Base-by-base conservation (phyloP, 768 basidiomycete species). In the Podaxis sp. region DNA sequence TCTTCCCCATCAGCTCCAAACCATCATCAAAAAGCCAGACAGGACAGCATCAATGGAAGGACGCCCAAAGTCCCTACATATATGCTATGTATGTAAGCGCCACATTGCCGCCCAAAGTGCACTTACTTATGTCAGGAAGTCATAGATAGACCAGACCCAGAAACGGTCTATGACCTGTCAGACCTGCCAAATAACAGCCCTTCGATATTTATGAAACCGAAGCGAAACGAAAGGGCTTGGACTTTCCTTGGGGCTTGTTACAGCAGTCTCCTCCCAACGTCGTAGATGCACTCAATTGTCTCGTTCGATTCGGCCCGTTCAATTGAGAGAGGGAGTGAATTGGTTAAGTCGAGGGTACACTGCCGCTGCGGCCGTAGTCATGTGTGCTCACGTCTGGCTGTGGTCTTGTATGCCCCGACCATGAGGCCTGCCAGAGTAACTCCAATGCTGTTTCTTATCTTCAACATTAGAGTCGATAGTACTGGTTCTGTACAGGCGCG, bases 1-100 rank as follows among this genome's bases (percentile, higher is more conserved):
- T 36, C 52, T 36, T 44, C 19, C 38, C 42, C 52, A 55, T 38
- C 52, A 55, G n/a, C 42, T 44, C 51, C 33, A 33, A 33, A 39
- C 48, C 52, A 61, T 40, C 26, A 19, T 40, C 38, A 42, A 54
- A 39, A n/a, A 9, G 33, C 33, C 33, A 33, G 33, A 36, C 28
- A 46, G 24, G 60, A 55, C 52, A 61, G 60, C 52, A 61, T 55
- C 59, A 61, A 61, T 61, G 36, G 59, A 61, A 61, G 52, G 33
- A 33, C 52, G 59, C 59, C 52, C 38, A 30, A 44, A 48, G 24
- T 19, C 28, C 42, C 48, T 30, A 7, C 15, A 53, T 17, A 53
- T 17, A 26, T 30, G 8, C 26, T 28, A 53, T 53, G 26, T 26
- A 15, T 33, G 33, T 33, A 26, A 33, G 52, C 52, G 52, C 52